Base-by-base conservation (phyloP, 208 protist genomes). In the Crithidia mellificae region DNA sequence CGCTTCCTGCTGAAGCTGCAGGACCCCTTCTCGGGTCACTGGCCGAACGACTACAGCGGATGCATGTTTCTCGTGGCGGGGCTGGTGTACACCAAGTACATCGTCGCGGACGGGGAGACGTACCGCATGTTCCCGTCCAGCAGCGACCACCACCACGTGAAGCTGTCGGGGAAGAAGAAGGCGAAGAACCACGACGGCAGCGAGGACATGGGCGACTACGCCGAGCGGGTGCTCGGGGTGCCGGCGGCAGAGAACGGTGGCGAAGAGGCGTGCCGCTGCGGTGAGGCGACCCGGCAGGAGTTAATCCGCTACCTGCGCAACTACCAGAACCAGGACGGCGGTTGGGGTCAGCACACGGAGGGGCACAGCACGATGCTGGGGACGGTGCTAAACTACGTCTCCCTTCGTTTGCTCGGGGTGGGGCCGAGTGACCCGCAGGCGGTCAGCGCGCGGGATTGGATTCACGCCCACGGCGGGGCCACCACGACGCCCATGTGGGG, bases 11-110 rank as follows among this genome's bases (percentile, higher is more conserved):
- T 93, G 22, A 56, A 64, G 32, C 78, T 97, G 62, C 92, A 97
- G 59, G 84, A 94, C 63, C 88, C 91, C n/a, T 90, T 87, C 67
- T 96, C 94, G n/a, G 97, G 97, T 11, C 97, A 99, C 84, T 99
- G 97, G 97, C 91, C 97, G 24, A 97, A 97, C 78, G 97, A 98
- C 73, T 99, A 99, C 85, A 98, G 97, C 63, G 98, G 98, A 24
- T 97, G 96, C 41, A 78, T 97, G 68, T 98, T 98, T 78, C 88
- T 98, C 27, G 84, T 96, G 25, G 84, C 96, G 39, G 97, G 98
- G 25, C 56, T 98, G 14, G 63, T 98, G 6, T 96, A 98, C 68
- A 84, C 83, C 7, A 88, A 86, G 53, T 98, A 98, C 80, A 90
- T 99, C 69, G 78, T 88, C 25, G 78, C 80, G 17, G 47, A 70